Conservation (phyloP, 306 rosid species). For the Trifolium subterraneum region DNA sequence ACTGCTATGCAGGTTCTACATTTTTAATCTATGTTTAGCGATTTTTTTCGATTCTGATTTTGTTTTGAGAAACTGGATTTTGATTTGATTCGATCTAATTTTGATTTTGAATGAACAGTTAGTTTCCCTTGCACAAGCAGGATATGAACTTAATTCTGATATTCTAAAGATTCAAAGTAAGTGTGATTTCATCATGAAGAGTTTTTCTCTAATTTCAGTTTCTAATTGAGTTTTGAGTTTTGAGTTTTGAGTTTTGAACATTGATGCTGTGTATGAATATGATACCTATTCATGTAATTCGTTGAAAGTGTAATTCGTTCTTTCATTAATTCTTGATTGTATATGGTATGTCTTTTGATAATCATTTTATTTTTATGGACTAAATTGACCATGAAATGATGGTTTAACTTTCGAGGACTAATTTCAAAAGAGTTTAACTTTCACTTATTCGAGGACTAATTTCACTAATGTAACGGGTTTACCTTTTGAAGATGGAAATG, state of each 20-base stretch:
- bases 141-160: constrained; percentile 63
- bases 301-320: too few species aligned
- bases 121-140: constrained; percentile 81
- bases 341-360: too few species aligned
- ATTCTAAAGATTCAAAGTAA: constrained; percentile 65
- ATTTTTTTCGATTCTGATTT: background rate
- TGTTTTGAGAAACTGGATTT: background rate
- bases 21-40: background rate
- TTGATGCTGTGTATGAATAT: background rate
- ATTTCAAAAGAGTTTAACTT: too few species aligned
- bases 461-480: too few species aligned
- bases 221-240: background rate
- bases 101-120: constrained; percentile 49
- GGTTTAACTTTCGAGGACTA: too few species aligned
- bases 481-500: too few species aligned
- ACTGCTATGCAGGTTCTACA: constrained; percentile 82
- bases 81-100: background rate
- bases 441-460: too few species aligned
- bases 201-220: background rate
- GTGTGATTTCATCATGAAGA: constrained; percentile 14
- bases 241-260: background rate
- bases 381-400: too few species aligned
- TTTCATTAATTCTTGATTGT: too few species aligned
- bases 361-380: too few species aligned
- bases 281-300: too few species aligned